Evolutionary conservation across 371 early-diverging fungal genomes (phyloP).

Genomic region (Mortierella polycephala): DNA sequence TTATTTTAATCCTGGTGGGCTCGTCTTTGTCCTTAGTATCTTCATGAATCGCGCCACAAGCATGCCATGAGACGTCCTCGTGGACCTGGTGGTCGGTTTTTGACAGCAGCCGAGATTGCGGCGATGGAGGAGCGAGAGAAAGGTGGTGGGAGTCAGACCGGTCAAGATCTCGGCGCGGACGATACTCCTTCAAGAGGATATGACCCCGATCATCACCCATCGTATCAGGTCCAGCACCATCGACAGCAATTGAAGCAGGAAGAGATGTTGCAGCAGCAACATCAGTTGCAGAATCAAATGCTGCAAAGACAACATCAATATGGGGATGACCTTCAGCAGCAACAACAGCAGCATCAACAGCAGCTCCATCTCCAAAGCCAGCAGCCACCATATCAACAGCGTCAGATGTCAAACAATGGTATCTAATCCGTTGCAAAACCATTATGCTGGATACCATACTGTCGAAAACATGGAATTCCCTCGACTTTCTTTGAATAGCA

Average conservation of each 20-base stretch:
- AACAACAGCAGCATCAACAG: conserved; percentile 17
- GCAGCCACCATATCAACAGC: background rate
- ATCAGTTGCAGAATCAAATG: conserved; percentile 16
- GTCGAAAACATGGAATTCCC: too few relatives aligned
- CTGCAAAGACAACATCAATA: conserved; percentile 15
- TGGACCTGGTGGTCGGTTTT: conserved; percentile 89
- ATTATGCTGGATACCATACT: too few relatives aligned
- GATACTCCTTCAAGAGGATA: background rate
- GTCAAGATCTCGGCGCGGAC: background rate
- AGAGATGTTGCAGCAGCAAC: conserved; percentile 42
- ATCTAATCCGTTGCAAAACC: background rate
- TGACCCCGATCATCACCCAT: conserved; percentile 2
- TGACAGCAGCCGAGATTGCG: conserved; percentile 69
- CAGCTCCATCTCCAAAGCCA: conserved; percentile 3
- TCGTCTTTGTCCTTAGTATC: conserved; percentile 66
- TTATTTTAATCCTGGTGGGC: background rate
- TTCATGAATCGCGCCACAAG: conserved; percentile 94
- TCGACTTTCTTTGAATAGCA: too few relatives aligned
- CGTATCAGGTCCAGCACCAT: conserved; percentile 34
- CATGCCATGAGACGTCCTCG: conserved; percentile 96
- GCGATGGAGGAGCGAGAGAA: conserved; percentile 49
- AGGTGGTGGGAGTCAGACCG: conserved; percentile 7
- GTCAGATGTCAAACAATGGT: background rate
- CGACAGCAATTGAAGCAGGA: conserved; percentile 32
- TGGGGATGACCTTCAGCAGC: background rate